Evolutionary conservation across 2,329 filamentous ascomycete species (phyloP).

Genomic region (Fusarium algeriense): DNA sequence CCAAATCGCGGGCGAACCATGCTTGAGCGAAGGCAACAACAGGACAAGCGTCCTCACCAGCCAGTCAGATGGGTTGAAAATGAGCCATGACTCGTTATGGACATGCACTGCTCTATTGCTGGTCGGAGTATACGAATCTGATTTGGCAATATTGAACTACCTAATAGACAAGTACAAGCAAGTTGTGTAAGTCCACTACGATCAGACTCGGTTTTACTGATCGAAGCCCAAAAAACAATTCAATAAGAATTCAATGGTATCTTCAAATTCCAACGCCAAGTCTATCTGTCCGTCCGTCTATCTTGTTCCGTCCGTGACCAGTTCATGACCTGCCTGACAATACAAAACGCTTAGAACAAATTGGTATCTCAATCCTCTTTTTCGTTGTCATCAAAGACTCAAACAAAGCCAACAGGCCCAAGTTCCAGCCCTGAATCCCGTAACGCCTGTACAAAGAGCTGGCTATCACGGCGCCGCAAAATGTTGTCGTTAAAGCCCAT

Average conservation of each 20-base stretch:
- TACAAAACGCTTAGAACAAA: not conserved
- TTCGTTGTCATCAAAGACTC: not conserved
- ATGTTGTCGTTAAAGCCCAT: not conserved
- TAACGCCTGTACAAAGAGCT: constrained; percentile 3
- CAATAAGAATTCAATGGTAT: not conserved
- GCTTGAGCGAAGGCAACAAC: not conserved
- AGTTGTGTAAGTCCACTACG: not conserved
- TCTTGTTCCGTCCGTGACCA: not conserved
- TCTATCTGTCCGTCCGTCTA: not conserved
- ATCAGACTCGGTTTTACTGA: not conserved
- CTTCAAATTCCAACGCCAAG: not conserved
- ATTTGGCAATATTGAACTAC: not conserved
- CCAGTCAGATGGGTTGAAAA: not conserved
- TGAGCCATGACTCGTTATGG: not conserved
- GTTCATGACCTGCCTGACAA: not conserved
- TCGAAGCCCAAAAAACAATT: not conserved
- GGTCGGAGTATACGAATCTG: not conserved
- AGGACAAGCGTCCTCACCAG: not conserved
- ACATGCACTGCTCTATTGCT: too few relatives aligned
- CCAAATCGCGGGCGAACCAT: not conserved
- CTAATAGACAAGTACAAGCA: not conserved
- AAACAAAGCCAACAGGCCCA: not conserved
- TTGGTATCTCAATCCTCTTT: constrained; percentile 17
- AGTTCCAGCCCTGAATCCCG: not conserved
- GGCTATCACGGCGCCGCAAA: not conserved